Evolutionary conservation across 2,329 filamentous ascomycete species (phyloP).

Genomic region (Aureobasidium mangrovei): DNA sequence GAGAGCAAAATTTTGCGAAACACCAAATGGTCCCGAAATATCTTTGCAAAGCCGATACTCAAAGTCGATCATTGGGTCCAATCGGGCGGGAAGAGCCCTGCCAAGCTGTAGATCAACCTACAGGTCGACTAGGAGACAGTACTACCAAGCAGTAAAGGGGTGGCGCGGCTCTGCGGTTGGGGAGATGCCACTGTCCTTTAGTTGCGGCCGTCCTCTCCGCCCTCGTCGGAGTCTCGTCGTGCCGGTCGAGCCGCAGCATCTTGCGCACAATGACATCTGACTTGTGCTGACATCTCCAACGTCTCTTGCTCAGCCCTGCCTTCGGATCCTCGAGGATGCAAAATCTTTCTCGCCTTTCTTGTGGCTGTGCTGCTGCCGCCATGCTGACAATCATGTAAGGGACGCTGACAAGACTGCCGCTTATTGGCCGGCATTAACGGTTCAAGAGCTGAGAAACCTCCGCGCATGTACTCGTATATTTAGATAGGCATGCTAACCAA

Average conservation of each 20-base stretch:
- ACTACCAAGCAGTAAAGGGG: neutral
- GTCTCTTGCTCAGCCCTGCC: conserved; percentile 2
- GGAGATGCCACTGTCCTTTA: neutral
- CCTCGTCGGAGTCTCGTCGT: neutral
- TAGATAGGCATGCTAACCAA: neutral
- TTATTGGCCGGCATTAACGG: conserved; percentile 8
- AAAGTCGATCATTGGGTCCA: neutral
- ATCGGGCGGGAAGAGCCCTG: neutral
- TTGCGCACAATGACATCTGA: neutral
- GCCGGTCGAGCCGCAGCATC: neutral
- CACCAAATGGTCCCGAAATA: neutral
- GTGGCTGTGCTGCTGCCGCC: neutral
- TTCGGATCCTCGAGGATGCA: neutral
- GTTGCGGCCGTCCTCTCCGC: neutral
- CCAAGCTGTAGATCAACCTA: neutral
- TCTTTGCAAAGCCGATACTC: neutral
- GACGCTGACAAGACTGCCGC: neutral
- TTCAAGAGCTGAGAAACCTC: neutral
- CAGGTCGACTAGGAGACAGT: neutral
- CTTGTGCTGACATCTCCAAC: neutral
- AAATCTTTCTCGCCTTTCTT: neutral
- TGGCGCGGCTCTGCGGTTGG: neutral
- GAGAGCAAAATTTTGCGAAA: too few species aligned
- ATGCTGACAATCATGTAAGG: neutral
- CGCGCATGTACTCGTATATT: neutral